These are phyloP conservation scores for Lactuca sativa DNA, from an alignment of 129 eudicot species.

Conservation along the genomic window DNA sequence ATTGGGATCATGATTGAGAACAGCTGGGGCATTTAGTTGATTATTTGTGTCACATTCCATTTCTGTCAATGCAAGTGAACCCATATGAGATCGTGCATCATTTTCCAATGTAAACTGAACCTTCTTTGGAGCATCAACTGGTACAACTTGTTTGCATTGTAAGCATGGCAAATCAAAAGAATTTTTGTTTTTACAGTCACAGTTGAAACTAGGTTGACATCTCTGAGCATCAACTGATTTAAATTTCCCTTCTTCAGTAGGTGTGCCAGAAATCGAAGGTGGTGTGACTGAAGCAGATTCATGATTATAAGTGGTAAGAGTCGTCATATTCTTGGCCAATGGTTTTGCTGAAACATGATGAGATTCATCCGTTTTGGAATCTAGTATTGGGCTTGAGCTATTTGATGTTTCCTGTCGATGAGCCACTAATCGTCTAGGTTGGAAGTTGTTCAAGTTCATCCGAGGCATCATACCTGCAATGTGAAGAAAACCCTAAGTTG, in stretches of 20 bases:
- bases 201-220: slow-evolving; percentile 37
- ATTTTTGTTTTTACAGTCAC: slow-evolving; percentile 39
- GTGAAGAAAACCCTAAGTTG: slow-evolving; percentile 1
- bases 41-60: slow-evolving; percentile 56
- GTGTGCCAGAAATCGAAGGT: slow-evolving; percentile 51
- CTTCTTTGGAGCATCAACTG: slow-evolving; percentile 63
- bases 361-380: slow-evolving; percentile 37
- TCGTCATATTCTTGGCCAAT: slow-evolving; percentile 36
- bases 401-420: slow-evolving; percentile 50
- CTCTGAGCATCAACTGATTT: slow-evolving; percentile 36
- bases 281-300: slow-evolving; percentile 62
- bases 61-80: slow-evolving; percentile 92
- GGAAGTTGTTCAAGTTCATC: slow-evolving; percentile 46
- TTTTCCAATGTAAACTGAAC: slow-evolving; percentile 63
- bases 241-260: slow-evolving; percentile 41
- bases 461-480: slow-evolving; percentile 62
- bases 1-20: slow-evolving; percentile 38
- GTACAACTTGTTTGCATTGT: slow-evolving; percentile 34
- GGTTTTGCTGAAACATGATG: slow-evolving; percentile 30
- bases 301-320: slow-evolving; percentile 37
- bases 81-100: slow-evolving; percentile 45
- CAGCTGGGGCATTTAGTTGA: slow-evolving; percentile 46
- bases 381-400: slow-evolving; percentile 29
- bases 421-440: slow-evolving; percentile 58
- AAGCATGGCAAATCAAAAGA: slow-evolving; percentile 32